Evolutionary conservation across 116 monocot genomes (phyloP), one percentile per base, ranked within the genome.

Genomic region (Thalassia testudinum): DNA sequence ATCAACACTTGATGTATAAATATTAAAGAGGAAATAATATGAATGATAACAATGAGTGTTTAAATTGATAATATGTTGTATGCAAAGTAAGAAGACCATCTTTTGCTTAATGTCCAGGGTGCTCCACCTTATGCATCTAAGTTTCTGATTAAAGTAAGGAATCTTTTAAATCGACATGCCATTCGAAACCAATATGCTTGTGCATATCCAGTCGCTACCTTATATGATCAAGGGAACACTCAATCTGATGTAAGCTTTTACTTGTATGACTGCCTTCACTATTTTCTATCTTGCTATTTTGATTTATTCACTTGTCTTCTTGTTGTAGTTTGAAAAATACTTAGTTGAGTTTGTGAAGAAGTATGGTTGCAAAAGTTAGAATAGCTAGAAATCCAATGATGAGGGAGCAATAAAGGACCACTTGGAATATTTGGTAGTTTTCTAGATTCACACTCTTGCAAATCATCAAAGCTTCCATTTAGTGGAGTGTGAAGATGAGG

Each of bases 361-460:
- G 7, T 44, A 62, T 25, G 51, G 61, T n/a, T 62, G 30, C 45
- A 57, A 60, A 60, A 50, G 0, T 43, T 0, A 15, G 38, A 56
- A 52, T 60, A 23, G 64, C 57, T 42, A 20, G 49, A 45, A 53
- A 38, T 45, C 47, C 7, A 38, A 52, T 59, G 67, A 70, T 48
- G 61, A 24, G 40, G 52, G 26, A 26, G 43, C 54, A 56, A 16
- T 80, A 47, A 80, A 66, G 16, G 57, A 71, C 57, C 62, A 53
- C 26, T 76, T 87, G 54, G 92, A 72, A 54, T 92, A 87, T 78
- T 64, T 75, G 43, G 54, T 83, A 26, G 86, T 86, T 47, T 92
- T 77, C 53, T 60, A 86, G 53, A 62, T 86, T 52, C 83, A 82
- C 71, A 24, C 77, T 65, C 86, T 92, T 66, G 87, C 77, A 61